Conservation (phyloP, 2,329 filamentous ascomycete species). For the Cordyceps sp. region DNA sequence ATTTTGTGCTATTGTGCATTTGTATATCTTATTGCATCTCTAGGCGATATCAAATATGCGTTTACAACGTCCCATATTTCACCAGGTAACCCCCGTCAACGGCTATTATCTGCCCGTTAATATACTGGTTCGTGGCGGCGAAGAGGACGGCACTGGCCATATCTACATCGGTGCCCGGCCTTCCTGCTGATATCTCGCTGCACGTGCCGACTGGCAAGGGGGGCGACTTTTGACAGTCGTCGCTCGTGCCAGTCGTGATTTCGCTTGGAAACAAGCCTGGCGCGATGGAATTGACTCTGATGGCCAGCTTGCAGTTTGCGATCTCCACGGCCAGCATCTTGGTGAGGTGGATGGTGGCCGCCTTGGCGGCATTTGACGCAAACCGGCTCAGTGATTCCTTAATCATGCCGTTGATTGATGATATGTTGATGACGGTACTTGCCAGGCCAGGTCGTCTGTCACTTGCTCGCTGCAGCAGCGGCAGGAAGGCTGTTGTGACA, state of each 20-base stretch:
- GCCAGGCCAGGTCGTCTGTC: conserved; percentile 29
- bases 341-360: conserved; percentile 45
- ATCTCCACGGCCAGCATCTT: conserved; percentile 48
- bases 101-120: conserved; percentile 25
- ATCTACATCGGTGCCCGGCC: conserved; percentile 55
- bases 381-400: conserved; percentile 49
- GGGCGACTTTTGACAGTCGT: conserved; percentile 29
- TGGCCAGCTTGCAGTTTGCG: conserved; percentile 38
- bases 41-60: too few species aligned
- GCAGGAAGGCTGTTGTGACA: conserved; percentile 43
- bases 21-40: too few species aligned
- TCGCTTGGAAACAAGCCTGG: conserved; percentile 58
- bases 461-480: conserved; percentile 38
- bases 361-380: conserved; percentile 48
- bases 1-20: too few species aligned
- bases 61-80: conserved; percentile 1
- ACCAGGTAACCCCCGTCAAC: conserved; percentile 24
- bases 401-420: conserved; percentile 46
- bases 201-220: background rate
- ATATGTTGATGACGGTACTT: conserved; percentile 49
- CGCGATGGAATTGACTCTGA: conserved; percentile 57
- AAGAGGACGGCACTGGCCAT: conserved; percentile 53
- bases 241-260: conserved; percentile 42
- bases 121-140: conserved; percentile 24
- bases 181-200: conserved; percentile 42